phyloP scores from a whole-genome alignment of 2,329 filamentous ascomycete species.

The Cladosporium halotolerans region DNA sequence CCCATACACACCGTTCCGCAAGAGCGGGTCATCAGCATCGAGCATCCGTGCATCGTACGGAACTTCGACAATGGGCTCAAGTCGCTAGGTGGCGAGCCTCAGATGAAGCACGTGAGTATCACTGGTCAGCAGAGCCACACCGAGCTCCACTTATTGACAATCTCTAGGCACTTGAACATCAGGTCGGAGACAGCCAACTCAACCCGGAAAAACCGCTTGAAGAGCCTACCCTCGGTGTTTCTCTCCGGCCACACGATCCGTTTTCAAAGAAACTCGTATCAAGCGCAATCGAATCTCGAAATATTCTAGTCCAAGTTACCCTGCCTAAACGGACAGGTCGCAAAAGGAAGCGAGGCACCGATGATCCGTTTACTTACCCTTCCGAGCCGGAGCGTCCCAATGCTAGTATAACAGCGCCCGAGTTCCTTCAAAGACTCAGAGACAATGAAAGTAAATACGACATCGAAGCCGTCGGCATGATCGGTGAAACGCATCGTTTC shows the following conservation, averaged over 20 bases:
- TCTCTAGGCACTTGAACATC: slow-evolving; percentile 27
- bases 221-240: slow-evolving; percentile 56
- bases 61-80: slow-evolving; percentile 58
- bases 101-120: slow-evolving; percentile 46
- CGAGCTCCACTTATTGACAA: neutral
- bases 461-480: slow-evolving; percentile 42
- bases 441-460: slow-evolving; percentile 24
- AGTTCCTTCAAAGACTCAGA: slow-evolving; percentile 26
- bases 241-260: slow-evolving; percentile 72
- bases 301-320: slow-evolving; percentile 78
- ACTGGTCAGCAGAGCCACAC: neutral
- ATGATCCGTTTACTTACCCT: slow-evolving; percentile 45
- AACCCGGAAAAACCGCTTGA: slow-evolving; percentile 32
- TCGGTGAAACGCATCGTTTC: slow-evolving; percentile 80
- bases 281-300: slow-evolving; percentile 68
- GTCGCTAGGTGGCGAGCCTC: slow-evolving; percentile 53
- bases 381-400: neutral
- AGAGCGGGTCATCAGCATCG: slow-evolving; percentile 53
- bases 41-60: slow-evolving; percentile 61
- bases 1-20: slow-evolving; percentile 40
- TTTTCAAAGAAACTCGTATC: slow-evolving; percentile 74
- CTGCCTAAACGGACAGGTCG: slow-evolving; percentile 81
- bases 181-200: slow-evolving; percentile 23
- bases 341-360: slow-evolving; percentile 73
- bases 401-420: slow-evolving; percentile 21